Conservation (phyloP, 371 early-diverging fungal species). For the Mortierella sp. region DNA sequence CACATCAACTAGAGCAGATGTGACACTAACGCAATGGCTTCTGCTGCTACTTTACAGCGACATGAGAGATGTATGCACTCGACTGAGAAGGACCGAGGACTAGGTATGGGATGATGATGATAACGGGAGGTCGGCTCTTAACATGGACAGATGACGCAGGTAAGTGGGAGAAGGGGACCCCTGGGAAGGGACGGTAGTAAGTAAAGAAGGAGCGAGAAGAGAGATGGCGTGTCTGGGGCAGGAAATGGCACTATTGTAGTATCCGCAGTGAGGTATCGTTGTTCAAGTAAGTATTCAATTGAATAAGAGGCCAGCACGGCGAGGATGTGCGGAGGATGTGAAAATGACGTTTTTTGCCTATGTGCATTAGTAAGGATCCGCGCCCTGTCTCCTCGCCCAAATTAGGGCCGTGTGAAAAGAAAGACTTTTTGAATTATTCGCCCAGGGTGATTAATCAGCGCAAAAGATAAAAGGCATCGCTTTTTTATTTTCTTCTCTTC, state of each 20-base stretch:
- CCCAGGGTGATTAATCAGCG: not conserved
- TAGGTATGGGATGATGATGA: too few relatives aligned
- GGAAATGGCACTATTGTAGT: constrained; percentile 1
- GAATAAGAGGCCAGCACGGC: not conserved
- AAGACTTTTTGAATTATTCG: not conserved
- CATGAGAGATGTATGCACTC: too few relatives aligned
- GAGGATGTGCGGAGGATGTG: not conserved
- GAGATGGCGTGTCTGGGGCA: constrained; percentile 9
- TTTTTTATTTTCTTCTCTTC: not conserved
- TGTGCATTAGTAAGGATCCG: not conserved
- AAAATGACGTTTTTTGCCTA: constrained; percentile 8
- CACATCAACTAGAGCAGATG: too few relatives aligned
- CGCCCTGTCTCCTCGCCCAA: not conserved
- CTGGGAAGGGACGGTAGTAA: not conserved
- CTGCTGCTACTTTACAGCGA: too few relatives aligned
- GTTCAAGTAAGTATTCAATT: not conserved
- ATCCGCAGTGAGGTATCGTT: not conserved
- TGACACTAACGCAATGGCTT: too few relatives aligned
- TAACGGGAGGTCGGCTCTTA: too few relatives aligned
- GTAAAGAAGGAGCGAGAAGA: not conserved
- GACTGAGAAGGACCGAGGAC: too few relatives aligned
- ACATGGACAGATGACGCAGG: too few relatives aligned
- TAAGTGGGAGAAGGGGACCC: too few relatives aligned
- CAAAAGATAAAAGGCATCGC: not conserved
- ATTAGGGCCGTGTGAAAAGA: constrained; percentile 9